Evolutionary conservation across 2,329 filamentous ascomycete species (phyloP).

Genomic region (Penicillium sumatraense): DNA sequence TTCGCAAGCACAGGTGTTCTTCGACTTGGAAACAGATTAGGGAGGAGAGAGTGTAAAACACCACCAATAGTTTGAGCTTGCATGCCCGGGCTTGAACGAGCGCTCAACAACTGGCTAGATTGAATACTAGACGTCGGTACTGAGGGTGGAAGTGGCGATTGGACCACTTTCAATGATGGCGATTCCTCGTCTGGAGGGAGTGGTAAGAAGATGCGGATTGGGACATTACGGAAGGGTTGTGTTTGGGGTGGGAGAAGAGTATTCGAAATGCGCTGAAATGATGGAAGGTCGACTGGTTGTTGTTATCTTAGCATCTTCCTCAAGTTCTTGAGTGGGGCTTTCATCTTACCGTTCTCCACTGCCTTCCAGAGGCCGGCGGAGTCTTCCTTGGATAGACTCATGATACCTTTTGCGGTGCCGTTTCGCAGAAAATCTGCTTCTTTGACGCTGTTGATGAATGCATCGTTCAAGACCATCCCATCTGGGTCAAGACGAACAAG

Average conservation of each 20-base stretch:
- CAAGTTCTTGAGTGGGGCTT: background rate
- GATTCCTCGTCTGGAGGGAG: slow-evolving; percentile 60
- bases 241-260: slow-evolving; percentile 73
- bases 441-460: slow-evolving; percentile 72
- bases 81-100: slow-evolving; percentile 31
- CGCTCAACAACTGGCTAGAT: slow-evolving; percentile 26
- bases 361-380: slow-evolving; percentile 82
- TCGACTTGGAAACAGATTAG: slow-evolving; percentile 83
- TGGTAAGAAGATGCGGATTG: slow-evolving; percentile 84
- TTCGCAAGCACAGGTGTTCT: slow-evolving; percentile 82
- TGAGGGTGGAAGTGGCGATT: slow-evolving; percentile 69
- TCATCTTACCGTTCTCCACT: slow-evolving; percentile 68
- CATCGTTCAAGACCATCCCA: slow-evolving; percentile 63
- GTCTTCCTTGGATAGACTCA: slow-evolving; percentile 83
- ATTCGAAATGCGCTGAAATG: slow-evolving; percentile 75
- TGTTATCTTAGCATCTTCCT: background rate
- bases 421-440: slow-evolving; percentile 88
- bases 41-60: slow-evolving; percentile 75
- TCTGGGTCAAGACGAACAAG: slow-evolving; percentile 61
- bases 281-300: slow-evolving; percentile 67
- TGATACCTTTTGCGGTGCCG: slow-evolving; percentile 85
- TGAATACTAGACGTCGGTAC: slow-evolving; percentile 36
- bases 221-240: slow-evolving; percentile 78
- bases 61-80: slow-evolving; percentile 74
- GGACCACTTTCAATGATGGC: slow-evolving; percentile 68